Base-by-base conservation (phyloP, 495 filamentous ascomycete species). In the Aspergillus coremiiformis region DNA sequence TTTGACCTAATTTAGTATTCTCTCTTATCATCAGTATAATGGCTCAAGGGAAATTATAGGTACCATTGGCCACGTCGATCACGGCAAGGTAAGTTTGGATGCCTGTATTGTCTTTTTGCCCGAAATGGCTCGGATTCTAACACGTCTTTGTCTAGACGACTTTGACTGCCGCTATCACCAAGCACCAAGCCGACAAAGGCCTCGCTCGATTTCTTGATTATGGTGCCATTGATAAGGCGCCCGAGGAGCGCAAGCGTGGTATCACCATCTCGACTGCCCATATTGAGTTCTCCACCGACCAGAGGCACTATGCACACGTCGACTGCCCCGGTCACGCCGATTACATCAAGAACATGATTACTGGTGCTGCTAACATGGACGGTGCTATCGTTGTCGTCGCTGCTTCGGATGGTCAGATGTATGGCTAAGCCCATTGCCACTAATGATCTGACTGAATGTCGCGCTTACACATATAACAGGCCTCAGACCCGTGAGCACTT, bases 311-410 rank as follows among this genome's bases (percentile, higher is more conserved):
- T 76, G 90, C 93, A 62, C 93, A 98, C 82, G 93, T 98, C 76
- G 93, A 98, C 82, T 98, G 93, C 72, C 93, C 93, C 49, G 93
- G 93, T 71, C 93, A 98, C 83, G 93, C 93, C 67, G 93, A 98
- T 89, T 98, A 97, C 79, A 96, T 98, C 75, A 98, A 98, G 84
- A 98, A 98, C 83, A 96, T 96, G 91, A 96, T 96, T 71, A 96
- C 91, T 58, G 91, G 91, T 79, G 87, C 91, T 53, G 89, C 92
- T 56, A 89, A 84, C 78, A 96, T 96, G 91, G 91, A 96, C 61
- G 91, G 93, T 66, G 92, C 93, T 58, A 89, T 98, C 65, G 95
- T 98, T 71, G 93, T 98, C 52, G 94, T 97, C 63, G 94, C 93
- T 67, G 93, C 93, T 70, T 95, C 89, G 23, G 93, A 98, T 70